phyloP scores from a whole-genome alignment of 768 basidiomycete genomes.

The Lactarius vividus region DNA sequence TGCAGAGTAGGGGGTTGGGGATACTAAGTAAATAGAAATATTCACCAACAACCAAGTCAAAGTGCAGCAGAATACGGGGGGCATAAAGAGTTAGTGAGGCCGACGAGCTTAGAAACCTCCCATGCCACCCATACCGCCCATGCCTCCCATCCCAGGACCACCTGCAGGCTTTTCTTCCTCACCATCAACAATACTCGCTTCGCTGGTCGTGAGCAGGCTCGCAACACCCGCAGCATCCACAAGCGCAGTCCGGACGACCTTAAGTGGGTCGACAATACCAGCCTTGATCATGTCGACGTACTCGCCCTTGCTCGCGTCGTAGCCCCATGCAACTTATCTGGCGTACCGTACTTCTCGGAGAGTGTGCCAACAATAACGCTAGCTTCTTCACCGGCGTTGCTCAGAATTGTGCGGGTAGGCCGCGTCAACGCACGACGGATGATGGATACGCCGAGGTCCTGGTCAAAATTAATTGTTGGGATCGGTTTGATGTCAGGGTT shows the following conservation, averaged over 20 bases:
- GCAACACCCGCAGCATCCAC: slow-evolving; percentile 95
- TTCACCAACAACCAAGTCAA: not conserved
- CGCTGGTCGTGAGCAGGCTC: slow-evolving; percentile 87
- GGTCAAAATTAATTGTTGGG: slow-evolving; percentile 89
- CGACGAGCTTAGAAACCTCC: slow-evolving; percentile 42
- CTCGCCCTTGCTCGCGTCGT: slow-evolving; percentile 89
- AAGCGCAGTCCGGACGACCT: slow-evolving; percentile 92
- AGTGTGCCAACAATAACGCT: slow-evolving; percentile 91
- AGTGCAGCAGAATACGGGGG: not conserved
- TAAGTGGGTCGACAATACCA: slow-evolving; percentile 94
- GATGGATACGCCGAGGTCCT: slow-evolving; percentile 92
- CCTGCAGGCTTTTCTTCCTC: slow-evolving; percentile 70
- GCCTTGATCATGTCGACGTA: slow-evolving; percentile 93
- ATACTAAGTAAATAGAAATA: not conserved
- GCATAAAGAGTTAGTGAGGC: not conserved
- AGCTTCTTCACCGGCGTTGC: slow-evolving; percentile 93
- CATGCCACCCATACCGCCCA: slow-evolving; percentile 66
- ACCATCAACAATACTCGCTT: slow-evolving; percentile 89
- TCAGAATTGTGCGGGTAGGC: slow-evolving; percentile 84
- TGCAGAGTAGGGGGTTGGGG: not conserved
- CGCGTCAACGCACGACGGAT: slow-evolving; percentile 81
- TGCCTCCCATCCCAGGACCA: slow-evolving; percentile 46
- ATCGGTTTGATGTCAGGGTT: slow-evolving; percentile 64
- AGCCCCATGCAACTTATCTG: slow-evolving; percentile 83
- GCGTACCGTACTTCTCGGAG: slow-evolving; percentile 58